These are phyloP conservation scores for Lophiotrema nucula DNA, from an alignment of 495 filamentous ascomycete genomes.

Conservation along the genomic window DNA sequence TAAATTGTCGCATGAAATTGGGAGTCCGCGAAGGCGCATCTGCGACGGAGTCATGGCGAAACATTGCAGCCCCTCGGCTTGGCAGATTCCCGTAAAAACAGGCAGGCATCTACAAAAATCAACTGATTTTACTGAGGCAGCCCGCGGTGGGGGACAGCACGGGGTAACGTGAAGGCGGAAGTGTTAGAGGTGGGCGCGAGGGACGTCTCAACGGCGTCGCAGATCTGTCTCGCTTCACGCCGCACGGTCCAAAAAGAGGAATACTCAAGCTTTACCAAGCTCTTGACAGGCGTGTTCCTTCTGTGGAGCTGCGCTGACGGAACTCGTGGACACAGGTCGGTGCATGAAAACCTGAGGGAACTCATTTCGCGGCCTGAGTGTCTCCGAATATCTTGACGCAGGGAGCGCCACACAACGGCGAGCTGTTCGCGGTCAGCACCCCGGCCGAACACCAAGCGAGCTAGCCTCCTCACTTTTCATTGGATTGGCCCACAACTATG, in stretches of 20 bases:
- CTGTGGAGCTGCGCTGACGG: conserved; percentile 8
- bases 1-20: conserved; percentile 38
- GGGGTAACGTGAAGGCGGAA: conserved; percentile 13
- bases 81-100: conserved; percentile 28
- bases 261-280: conserved; percentile 23
- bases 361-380: conserved; percentile 16
- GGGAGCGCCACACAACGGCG: neutral
- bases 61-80: conserved; percentile 35
- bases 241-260: conserved; percentile 10
- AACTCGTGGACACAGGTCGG: neutral
- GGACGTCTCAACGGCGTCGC: conserved; percentile 26
- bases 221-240: conserved; percentile 31
- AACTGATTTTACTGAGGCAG: conserved; percentile 27
- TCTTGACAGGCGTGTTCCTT: neutral
- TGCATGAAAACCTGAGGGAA: conserved; percentile 10
- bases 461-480: neutral
- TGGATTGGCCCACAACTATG: too few species aligned
- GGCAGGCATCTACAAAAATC: conserved; percentile 17
- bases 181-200: conserved; percentile 24
- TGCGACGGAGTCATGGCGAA: conserved; percentile 28
- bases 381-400: conserved; percentile 10
- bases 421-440: conserved; percentile 5
- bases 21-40: conserved; percentile 22
- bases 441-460: neutral
- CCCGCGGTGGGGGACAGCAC: conserved; percentile 3